Percentiles rank a stretch among this genome's conserved stretches.
These are phyloP conservation scores for Knoxdaviesia proteae DNA, from an alignment of 2,329 filamentous ascomycete genomes.

Conservation along the genomic window DNA sequence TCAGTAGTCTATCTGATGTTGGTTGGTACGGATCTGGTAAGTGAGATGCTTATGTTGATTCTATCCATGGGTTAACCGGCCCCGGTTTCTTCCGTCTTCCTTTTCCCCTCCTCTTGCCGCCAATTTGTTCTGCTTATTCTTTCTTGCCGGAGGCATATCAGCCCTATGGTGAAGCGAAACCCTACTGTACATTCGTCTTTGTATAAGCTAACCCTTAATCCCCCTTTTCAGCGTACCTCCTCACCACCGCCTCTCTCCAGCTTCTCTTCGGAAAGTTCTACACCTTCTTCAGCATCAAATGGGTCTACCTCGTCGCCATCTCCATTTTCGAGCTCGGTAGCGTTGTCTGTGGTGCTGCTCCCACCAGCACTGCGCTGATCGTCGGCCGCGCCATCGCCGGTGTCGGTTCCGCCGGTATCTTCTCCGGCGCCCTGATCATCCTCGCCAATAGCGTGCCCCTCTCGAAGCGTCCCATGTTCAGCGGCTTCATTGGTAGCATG, in stretches of 20 bases:
- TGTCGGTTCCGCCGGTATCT: constrained; percentile 21
- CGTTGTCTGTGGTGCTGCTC: constrained; percentile 14
- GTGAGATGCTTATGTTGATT: too few relatives aligned
- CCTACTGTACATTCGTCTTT: too few relatives aligned
- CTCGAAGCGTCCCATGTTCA: constrained; percentile 13
- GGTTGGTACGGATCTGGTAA: constrained; percentile 22
- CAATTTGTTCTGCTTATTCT: too few relatives aligned
- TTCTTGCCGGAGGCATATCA: too few relatives aligned
- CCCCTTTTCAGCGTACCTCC: constrained; percentile 13
- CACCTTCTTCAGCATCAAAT: constrained; percentile 21
- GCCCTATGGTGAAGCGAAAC: too few relatives aligned
- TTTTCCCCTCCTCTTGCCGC: too few relatives aligned
- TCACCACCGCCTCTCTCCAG: constrained; percentile 19
- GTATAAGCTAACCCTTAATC: too few relatives aligned
- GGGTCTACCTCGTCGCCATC: constrained; percentile 16
- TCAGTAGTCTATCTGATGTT: constrained; percentile 22
- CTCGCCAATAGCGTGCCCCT: constrained; percentile 16
- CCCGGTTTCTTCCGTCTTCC: too few relatives aligned
- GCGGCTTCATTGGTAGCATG: constrained; percentile 15
- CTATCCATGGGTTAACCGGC: too few relatives aligned
- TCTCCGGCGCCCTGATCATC: constrained; percentile 21
- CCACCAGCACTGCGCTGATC: constrained; percentile 11
- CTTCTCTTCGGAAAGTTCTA: constrained; percentile 20
- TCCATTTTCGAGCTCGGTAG: constrained; percentile 21
- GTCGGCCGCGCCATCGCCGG: constrained; percentile 15